Percentiles rank a stretch among this genome's conserved stretches.
These are phyloP conservation scores for Chlamydomonas incerta DNA, from an alignment of 139 green algal genomes.

Conservation along the genomic window DNA sequence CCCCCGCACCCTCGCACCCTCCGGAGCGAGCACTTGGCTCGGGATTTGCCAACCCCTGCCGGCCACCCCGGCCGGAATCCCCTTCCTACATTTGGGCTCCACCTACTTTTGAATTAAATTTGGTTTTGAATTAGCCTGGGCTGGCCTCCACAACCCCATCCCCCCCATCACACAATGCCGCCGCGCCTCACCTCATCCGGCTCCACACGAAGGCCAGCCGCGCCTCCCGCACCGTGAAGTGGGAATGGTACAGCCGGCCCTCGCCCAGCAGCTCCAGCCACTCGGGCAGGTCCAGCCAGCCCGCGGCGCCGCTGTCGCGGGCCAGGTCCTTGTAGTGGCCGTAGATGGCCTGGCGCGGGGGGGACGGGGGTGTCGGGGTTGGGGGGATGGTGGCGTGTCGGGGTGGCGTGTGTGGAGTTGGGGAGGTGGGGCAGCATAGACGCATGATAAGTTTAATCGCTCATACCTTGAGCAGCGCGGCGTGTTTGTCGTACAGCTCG, in stretches of 20 bases:
- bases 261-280: constrained; percentile 54
- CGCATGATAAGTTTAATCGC: too few species aligned
- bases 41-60: too few species aligned
- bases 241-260: constrained; percentile 28
- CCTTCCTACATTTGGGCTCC: too few species aligned
- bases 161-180: constrained; percentile 7
- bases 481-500: constrained; percentile 46
- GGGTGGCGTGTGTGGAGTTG: too few species aligned
- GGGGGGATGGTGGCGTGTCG: too few species aligned
- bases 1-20: too few species aligned
- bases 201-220: constrained; percentile 62
- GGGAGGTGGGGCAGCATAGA: too few species aligned
- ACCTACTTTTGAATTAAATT: too few species aligned
- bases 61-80: too few species aligned
- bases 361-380: too few species aligned
- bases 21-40: too few species aligned
- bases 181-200: constrained; percentile 45
- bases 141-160: constrained; percentile 8
- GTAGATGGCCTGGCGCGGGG: constrained; percentile 57
- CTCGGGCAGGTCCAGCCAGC: constrained; percentile 37
- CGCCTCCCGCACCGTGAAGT: constrained; percentile 61
- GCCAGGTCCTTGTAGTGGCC: constrained; percentile 38
- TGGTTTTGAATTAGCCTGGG: too few species aligned
- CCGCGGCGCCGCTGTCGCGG: not conserved
- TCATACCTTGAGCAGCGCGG: constrained; percentile 1